Conservation (phyloP, 495 filamentous ascomycete species). For the Mytilinidion resinicola region DNA sequence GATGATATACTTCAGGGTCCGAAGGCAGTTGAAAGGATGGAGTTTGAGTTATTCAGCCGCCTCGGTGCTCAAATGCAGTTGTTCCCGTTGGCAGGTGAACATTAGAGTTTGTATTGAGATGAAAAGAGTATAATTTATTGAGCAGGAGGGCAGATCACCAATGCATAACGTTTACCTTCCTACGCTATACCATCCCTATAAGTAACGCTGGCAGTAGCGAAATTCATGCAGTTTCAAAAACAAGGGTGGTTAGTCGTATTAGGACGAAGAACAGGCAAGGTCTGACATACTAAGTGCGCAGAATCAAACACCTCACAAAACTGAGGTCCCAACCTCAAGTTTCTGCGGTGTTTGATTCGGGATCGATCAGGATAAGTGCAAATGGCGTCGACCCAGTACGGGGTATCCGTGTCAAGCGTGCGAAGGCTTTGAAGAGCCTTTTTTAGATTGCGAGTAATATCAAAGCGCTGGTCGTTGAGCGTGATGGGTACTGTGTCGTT, state of each 20-base stretch:
- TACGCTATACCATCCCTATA: too few species aligned
- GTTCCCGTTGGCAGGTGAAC: neutral
- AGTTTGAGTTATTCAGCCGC: constrained; percentile 37
- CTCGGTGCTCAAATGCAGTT: constrained; percentile 15
- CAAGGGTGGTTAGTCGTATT: too few species aligned
- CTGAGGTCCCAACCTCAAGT: neutral
- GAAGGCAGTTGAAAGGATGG: constrained; percentile 33
- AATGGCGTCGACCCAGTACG: constrained; percentile 25
- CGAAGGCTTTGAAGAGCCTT: constrained; percentile 20
- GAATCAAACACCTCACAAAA: neutral
- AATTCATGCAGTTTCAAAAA: too few species aligned
- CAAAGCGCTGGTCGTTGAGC: constrained; percentile 18
- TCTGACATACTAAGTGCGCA: neutral
- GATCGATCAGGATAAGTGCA: constrained; percentile 25
- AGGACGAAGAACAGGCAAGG: neutral
- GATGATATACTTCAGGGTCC: constrained; percentile 35
- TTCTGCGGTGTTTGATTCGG: too few species aligned
- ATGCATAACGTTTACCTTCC: too few species aligned
- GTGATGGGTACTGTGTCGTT: constrained; percentile 7
- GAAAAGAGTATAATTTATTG: too few species aligned
- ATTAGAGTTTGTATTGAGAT: too few species aligned
- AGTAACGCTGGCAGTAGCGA: too few species aligned
- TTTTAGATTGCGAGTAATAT: constrained; percentile 25
- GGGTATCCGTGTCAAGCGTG: neutral
- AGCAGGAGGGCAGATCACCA: too few species aligned